Evolutionary conservation across 208 protist species (phyloP).

Genomic region (Wallacemonas sp.): DNA sequence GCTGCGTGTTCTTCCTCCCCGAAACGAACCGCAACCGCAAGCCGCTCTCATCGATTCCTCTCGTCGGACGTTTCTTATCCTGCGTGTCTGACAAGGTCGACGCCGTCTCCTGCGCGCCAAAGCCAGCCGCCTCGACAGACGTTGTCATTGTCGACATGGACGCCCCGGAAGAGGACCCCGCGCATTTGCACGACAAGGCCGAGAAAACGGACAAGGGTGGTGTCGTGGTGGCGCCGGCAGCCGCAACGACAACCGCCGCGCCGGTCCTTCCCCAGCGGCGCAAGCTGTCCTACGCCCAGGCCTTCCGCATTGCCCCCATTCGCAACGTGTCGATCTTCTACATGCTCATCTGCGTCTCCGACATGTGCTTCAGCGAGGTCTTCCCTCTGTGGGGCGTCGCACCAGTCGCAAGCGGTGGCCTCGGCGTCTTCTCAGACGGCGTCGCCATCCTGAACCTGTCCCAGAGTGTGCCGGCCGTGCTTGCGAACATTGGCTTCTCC

Average conservation of each 20-base stretch:
- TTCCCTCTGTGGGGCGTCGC: slow-evolving; percentile 71
- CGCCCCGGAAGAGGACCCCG: background rate
- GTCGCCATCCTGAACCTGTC: slow-evolving; percentile 45
- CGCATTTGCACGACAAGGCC: background rate
- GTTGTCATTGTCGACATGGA: slow-evolving; percentile 1
- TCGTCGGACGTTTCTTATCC: slow-evolving; percentile 1
- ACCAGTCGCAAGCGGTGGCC: slow-evolving; percentile 27
- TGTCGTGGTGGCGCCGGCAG: no score
- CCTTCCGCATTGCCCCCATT: slow-evolving; percentile 29
- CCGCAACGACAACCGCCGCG: no score
- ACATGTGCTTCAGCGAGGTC: slow-evolving; percentile 55
- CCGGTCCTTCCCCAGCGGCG: no score
- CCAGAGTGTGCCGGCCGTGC: slow-evolving; percentile 37
- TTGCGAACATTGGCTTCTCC: slow-evolving; percentile 53
- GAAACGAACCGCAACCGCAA: slow-evolving; percentile 43
- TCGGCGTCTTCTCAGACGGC: slow-evolving; percentile 32
- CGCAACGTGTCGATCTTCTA: slow-evolving; percentile 51
- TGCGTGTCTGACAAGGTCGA: background rate
- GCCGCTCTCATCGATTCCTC: slow-evolving; percentile 11
- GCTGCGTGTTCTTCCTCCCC: slow-evolving; percentile 40
- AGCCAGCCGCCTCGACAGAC: slow-evolving; percentile 5
- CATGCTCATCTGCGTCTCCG: slow-evolving; percentile 43
- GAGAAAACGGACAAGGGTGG: background rate
- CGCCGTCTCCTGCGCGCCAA: background rate
- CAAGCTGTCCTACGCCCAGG: slow-evolving; percentile 43